A percentile compares a stretch with the other conserved stretches of the same genome.
Evolutionary conservation across 306 rosid species (phyloP).

Genomic region (Lagenaria siceraria): DNA sequence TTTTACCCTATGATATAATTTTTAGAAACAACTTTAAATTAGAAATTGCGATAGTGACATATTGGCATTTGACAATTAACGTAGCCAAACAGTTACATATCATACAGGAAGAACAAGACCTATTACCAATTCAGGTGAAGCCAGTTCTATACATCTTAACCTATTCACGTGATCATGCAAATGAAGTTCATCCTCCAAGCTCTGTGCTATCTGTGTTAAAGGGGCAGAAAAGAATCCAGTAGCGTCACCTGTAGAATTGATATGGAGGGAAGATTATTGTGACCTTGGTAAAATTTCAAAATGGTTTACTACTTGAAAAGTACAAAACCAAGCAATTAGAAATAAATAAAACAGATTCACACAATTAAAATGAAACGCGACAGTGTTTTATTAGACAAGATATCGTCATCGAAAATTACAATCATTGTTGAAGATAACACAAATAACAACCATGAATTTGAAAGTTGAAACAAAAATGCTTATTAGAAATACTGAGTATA

Average conservation of each 20-base stretch:
- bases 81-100: constrained; percentile 2
- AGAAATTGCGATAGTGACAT: neutral
- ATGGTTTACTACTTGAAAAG: neutral
- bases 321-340: neutral
- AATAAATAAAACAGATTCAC: neutral
- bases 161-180: constrained; percentile 20
- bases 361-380: neutral
- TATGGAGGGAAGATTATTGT: neutral
- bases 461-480: neutral
- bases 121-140: constrained; percentile 12
- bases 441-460: neutral
- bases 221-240: constrained; percentile 73
- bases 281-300: neutral
- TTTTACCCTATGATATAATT: constrained; percentile 30
- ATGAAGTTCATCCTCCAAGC: constrained; percentile 30
- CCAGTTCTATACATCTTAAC: constrained; percentile 56
- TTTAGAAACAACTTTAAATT: neutral
- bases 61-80: neutral
- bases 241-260: constrained; percentile 44
- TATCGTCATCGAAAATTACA: neutral
- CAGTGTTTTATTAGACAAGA: neutral
- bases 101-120: neutral
- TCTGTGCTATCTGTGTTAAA: constrained; percentile 49
- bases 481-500: neutral
- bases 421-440: neutral